These are phyloP conservation scores for Ascocoryne sarcoides DNA, from an alignment of 2,329 filamentous ascomycete genomes.

Conservation along the genomic window DNA sequence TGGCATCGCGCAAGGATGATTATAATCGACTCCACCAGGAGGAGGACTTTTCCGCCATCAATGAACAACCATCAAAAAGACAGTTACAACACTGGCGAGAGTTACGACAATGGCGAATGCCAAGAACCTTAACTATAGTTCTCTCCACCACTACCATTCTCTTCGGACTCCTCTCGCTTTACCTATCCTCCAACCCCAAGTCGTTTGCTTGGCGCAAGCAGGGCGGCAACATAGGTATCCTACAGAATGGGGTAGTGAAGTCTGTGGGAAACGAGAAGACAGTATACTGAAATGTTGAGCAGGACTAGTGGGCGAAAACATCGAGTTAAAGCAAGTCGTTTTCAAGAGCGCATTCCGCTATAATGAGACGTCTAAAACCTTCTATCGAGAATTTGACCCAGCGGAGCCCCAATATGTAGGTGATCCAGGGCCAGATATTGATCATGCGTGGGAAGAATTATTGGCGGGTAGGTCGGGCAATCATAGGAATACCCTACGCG, in stretches of 20 bases:
- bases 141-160: constrained; percentile 2
- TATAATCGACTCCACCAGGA: background rate
- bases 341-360: constrained; percentile 18
- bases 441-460: constrained; percentile 15
- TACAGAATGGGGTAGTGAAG: constrained; percentile 7
- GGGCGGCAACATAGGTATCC: constrained; percentile 2
- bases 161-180: constrained; percentile 4
- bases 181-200: background rate
- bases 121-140: constrained; percentile 1
- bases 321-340: constrained; percentile 10
- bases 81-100: background rate
- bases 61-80: background rate
- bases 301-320: constrained; percentile 4
- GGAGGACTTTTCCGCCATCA: background rate
- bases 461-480: constrained; percentile 11
- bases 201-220: background rate
- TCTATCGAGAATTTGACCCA: constrained; percentile 12
- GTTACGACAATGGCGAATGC: background rate
- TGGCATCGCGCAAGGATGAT: background rate
- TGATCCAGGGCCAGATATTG: constrained; percentile 12
- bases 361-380: constrained; percentile 9
- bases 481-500: no score
- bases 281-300: background rate
- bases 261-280: background rate
- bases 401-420: constrained; percentile 12